These are phyloP conservation scores for Salix exigua DNA, from an alignment of 345 rosid genomes.

Conservation along the genomic window DNA sequence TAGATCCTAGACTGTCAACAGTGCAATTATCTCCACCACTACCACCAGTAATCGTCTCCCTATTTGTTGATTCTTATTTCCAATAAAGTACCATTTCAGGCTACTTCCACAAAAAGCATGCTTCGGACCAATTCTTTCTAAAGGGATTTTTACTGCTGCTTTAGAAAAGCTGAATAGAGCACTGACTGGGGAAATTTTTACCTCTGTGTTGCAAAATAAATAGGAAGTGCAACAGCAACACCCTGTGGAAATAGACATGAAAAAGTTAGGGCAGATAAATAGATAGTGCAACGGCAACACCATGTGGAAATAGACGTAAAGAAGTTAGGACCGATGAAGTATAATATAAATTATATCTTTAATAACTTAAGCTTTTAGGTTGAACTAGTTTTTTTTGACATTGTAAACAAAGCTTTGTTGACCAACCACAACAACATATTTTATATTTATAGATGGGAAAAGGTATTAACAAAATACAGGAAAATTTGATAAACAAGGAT, in stretches of 20 bases:
- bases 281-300: slow-evolving; percentile 99
- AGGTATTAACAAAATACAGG: background rate
- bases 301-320: slow-evolving; percentile 42
- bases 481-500: background rate
- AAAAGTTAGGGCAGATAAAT: slow-evolving; percentile 13
- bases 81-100: background rate
- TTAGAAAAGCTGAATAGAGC: slow-evolving; percentile 7
- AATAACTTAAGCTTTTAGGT: too few relatives aligned
- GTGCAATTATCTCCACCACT: background rate
- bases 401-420: too few relatives aligned
- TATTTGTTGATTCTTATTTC: background rate
- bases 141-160: background rate
- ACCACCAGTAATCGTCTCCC: background rate
- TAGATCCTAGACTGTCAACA: background rate
- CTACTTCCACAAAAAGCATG: background rate
- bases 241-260: slow-evolving; percentile 49
- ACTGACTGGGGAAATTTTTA: slow-evolving; percentile 27
- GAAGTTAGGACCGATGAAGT: slow-evolving; percentile 19
- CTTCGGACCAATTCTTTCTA: background rate
- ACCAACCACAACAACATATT: too few relatives aligned
- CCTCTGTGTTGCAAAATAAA: slow-evolving; percentile 97
- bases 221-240: slow-evolving; percentile 95
- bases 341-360: too few relatives aligned
- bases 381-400: too few relatives aligned
- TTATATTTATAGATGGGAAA: background rate